Conservation (phyloP, 2,329 filamentous ascomycete species). For the Hymenoscyphus infarciens region DNA sequence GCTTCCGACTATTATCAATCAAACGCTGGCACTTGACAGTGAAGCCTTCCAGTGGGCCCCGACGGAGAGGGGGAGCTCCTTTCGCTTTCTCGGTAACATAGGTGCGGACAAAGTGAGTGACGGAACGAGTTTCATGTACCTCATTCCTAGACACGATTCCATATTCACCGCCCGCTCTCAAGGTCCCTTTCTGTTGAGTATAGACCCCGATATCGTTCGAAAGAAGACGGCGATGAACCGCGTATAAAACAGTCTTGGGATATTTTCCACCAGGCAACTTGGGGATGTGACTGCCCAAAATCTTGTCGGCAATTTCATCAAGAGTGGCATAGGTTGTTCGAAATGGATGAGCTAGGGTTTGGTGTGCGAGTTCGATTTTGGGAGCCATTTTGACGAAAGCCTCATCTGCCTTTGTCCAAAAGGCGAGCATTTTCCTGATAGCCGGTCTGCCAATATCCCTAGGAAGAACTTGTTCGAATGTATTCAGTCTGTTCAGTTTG, state of each 20-base stretch:
- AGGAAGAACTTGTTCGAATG: constrained; percentile 42
- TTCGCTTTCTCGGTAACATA: constrained; percentile 44
- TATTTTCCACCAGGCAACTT: constrained; percentile 37
- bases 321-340: constrained; percentile 43
- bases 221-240: constrained; percentile 63
- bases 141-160: constrained; percentile 57
- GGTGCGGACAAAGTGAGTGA: constrained; percentile 50
- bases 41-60: constrained; percentile 39
- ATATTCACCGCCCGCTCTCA: constrained; percentile 55
- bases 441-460: constrained; percentile 43
- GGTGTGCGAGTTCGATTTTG: constrained; percentile 48
- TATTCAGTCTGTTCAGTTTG: constrained; percentile 36
- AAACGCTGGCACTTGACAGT: constrained; percentile 45
- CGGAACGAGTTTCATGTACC: constrained; percentile 47
- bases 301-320: constrained; percentile 41
- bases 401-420: constrained; percentile 43
- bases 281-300: constrained; percentile 35
- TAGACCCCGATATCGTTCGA: constrained; percentile 60
- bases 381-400: constrained; percentile 45
- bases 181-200: constrained; percentile 44
- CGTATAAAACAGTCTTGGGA: constrained; percentile 55
- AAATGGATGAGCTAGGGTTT: constrained; percentile 41
- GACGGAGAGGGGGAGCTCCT: background rate
- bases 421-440: constrained; percentile 40
- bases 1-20: constrained; percentile 50